These are phyloP conservation scores for Triglochin maritima DNA, from an alignment of 106 monocot species.

Conservation along the genomic window DNA sequence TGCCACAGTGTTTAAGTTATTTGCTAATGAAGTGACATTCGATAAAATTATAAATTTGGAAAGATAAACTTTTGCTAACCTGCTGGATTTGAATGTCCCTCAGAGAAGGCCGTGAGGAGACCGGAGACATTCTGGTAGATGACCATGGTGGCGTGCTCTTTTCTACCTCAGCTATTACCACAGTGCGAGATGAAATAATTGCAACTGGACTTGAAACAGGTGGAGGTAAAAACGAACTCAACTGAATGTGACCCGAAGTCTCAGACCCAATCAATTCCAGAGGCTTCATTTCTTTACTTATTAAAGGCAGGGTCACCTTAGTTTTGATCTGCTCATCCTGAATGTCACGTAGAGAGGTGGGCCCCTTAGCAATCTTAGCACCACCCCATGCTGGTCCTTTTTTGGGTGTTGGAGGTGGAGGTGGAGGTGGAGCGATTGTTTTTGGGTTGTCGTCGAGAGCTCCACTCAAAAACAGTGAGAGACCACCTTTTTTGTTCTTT, in stretches of 20 bases:
- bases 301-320: neutral
- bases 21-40: too few species aligned
- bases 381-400: constrained; percentile 92
- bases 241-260: constrained; percentile 26
- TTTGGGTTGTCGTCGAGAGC: constrained; percentile 69
- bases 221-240: constrained; percentile 39
- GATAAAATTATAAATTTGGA: too few species aligned
- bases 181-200: constrained; percentile 22
- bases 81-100: constrained; percentile 96
- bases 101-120: constrained; percentile 44
- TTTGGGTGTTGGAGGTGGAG: constrained; percentile 57
- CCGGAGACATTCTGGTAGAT: constrained; percentile 54
- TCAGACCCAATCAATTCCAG: constrained; percentile 20
- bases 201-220: constrained; percentile 37
- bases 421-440: constrained; percentile 13
- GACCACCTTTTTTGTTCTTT: constrained; percentile 86
- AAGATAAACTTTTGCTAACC: constrained; percentile 28
- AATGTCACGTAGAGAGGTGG: constrained; percentile 69
- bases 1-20: too few species aligned
- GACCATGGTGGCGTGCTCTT: constrained; percentile 85
- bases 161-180: constrained; percentile 39
- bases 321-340: constrained; percentile 81
- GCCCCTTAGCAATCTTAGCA: constrained; percentile 38
- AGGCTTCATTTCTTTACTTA: constrained; percentile 16
- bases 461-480: constrained; percentile 94